These are phyloP conservation scores for Xylaria sp. DNA, from an alignment of 495 filamentous ascomycete species.

Conservation along the genomic window DNA sequence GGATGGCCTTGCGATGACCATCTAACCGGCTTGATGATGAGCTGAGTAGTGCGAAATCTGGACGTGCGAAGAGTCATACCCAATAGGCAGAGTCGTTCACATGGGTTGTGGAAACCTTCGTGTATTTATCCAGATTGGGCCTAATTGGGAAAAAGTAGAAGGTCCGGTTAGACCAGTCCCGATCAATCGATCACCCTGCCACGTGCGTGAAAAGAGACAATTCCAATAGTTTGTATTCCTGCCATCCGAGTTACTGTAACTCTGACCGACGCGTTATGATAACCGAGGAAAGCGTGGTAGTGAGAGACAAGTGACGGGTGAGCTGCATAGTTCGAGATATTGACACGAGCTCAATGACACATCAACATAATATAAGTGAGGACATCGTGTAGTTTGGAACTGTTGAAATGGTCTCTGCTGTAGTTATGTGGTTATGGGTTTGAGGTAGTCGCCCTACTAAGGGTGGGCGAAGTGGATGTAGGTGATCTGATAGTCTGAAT, in stretches of 20 bases:
- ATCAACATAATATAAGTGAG: not conserved
- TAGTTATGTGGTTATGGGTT: not conserved
- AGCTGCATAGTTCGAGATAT: not conserved
- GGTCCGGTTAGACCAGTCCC: conserved; percentile 15
- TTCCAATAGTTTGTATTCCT: not conserved
- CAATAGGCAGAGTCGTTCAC: conserved; percentile 7
- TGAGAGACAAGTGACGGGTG: not conserved
- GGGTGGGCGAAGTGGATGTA: not conserved
- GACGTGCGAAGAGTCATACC: conserved; percentile 3
- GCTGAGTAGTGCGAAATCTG: not conserved
- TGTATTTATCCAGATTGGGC: conserved; percentile 28
- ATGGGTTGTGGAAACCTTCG: conserved; percentile 9
- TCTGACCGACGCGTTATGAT: not conserved
- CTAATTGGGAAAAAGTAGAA: conserved; percentile 17
- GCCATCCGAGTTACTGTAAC: not conserved
- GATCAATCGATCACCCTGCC: conserved; percentile 3
- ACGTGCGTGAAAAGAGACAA: not conserved
- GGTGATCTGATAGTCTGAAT: not conserved
- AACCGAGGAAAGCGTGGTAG: not conserved
- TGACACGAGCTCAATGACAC: not conserved
- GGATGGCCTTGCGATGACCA: conserved; percentile 16
- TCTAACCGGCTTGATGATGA: conserved; percentile 16
- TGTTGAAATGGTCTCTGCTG: not conserved
- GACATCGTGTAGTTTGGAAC: not conserved
- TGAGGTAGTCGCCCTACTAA: not conserved